Percentiles rank a stretch among this genome's conserved stretches.
Conservation (phyloP, 768 basidiomycete species). For the Pleurotus cornucopiae region DNA sequence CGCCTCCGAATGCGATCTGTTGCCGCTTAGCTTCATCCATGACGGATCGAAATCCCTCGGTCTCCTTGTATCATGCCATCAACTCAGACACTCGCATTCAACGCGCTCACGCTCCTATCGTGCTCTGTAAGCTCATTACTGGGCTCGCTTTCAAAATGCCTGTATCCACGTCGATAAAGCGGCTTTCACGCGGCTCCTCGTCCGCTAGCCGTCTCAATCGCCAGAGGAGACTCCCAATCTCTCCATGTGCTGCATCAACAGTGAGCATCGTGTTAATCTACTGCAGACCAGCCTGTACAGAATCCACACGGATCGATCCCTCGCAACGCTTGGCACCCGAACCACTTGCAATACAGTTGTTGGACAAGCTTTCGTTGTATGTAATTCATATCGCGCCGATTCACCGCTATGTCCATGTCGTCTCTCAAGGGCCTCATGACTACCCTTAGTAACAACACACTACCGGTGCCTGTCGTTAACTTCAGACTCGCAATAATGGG, state of each 20-base stretch:
- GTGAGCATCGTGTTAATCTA: neutral
- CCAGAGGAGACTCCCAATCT: constrained; percentile 1
- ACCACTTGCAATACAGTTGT: neutral
- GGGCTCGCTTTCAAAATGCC: neutral
- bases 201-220: neutral
- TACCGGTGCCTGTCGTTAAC: too few species aligned
- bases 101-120: neutral
- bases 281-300: neutral
- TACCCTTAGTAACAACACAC: neutral
- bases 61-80: neutral
- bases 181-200: constrained; percentile 6
- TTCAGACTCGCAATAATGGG: too few species aligned
- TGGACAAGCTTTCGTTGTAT: neutral
- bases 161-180: constrained; percentile 5
- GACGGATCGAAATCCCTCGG: too few species aligned
- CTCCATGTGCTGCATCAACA: constrained; percentile 2
- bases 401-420: neutral
- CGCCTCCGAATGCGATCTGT: too few species aligned
- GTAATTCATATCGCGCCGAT: constrained; percentile 4
- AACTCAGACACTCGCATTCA: neutral
- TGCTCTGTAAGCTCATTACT: neutral
- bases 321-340: neutral
- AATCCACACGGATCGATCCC: constrained; percentile 3
- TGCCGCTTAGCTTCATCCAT: too few species aligned
- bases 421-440: constrained; percentile 1